phyloP scores from a whole-genome alignment of 2,329 filamentous ascomycete genomes.

The Paradendryphiella salina region DNA sequence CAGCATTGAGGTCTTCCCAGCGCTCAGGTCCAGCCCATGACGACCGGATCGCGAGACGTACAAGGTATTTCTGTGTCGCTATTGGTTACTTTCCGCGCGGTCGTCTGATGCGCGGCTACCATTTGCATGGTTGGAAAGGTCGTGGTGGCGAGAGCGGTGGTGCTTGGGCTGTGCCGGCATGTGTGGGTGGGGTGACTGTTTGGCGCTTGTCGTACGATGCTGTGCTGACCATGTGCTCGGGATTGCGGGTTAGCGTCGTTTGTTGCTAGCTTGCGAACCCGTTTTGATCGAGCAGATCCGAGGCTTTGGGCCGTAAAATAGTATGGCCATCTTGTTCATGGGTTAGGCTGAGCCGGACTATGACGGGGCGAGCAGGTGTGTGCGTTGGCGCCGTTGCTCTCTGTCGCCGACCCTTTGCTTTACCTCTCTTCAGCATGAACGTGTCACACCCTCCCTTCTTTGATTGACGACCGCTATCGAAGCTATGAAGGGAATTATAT shows the following conservation, averaged over 20 bases:
- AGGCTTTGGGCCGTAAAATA: no score
- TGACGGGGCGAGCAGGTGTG: no score
- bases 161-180: constrained; percentile 6
- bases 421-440: no score
- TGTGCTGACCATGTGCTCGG: background rate
- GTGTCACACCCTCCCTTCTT: no score
- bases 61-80: background rate
- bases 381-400: no score
- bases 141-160: constrained; percentile 6
- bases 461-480: no score
- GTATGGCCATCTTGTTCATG: no score
- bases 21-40: background rate
- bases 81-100: background rate
- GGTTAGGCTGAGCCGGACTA: no score
- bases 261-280: no score
- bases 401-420: no score
- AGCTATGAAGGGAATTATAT: no score
- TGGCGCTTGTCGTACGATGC: constrained; percentile 8
- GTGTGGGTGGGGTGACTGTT: constrained; percentile 6
- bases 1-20: background rate
- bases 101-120: background rate
- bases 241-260: background rate
- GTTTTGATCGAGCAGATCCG: no score
- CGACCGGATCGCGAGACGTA: background rate
- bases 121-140: background rate